Evolutionary conservation across 2,329 filamentous ascomycete genomes (phyloP).

Genomic region (Akanthomyces uredinophilus): DNA sequence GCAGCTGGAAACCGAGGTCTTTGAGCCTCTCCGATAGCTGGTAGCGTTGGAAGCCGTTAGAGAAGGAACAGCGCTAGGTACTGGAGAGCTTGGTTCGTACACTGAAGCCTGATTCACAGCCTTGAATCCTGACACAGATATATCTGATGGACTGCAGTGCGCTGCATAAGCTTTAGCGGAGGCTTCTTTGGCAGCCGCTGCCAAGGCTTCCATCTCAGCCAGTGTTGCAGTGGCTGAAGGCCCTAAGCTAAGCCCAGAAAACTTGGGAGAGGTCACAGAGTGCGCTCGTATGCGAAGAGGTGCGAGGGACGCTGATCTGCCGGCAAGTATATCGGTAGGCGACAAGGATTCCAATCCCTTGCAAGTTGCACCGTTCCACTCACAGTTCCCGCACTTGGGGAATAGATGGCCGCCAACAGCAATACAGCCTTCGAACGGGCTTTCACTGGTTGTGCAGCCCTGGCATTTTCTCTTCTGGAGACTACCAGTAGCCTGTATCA

Average conservation of each 20-base stretch:
- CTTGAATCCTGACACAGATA: not conserved
- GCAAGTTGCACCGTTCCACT: conserved; percentile 41
- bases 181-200: not conserved
- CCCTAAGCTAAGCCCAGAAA: not conserved
- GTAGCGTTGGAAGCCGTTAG: not conserved
- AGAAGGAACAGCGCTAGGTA: not conserved
- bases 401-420: conserved; percentile 38
- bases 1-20: not conserved
- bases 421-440: conserved; percentile 42
- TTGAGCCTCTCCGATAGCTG: not conserved
- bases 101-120: not conserved
- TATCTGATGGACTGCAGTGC: not conserved
- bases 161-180: not conserved
- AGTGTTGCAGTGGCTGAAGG: not conserved
- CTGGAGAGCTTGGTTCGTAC: not conserved
- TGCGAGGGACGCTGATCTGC: not conserved
- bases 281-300: not conserved
- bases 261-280: not conserved
- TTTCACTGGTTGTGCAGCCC: conserved; percentile 37
- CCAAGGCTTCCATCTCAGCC: not conserved
- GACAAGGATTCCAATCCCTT: conserved; percentile 19
- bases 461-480: conserved; percentile 35
- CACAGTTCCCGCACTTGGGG: conserved; percentile 46
- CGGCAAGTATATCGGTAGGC: not conserved
- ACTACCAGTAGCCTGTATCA: conserved; percentile 46